Conservation (phyloP, 1,139 yeast species). For the Suhomyces guaymorum region DNA sequence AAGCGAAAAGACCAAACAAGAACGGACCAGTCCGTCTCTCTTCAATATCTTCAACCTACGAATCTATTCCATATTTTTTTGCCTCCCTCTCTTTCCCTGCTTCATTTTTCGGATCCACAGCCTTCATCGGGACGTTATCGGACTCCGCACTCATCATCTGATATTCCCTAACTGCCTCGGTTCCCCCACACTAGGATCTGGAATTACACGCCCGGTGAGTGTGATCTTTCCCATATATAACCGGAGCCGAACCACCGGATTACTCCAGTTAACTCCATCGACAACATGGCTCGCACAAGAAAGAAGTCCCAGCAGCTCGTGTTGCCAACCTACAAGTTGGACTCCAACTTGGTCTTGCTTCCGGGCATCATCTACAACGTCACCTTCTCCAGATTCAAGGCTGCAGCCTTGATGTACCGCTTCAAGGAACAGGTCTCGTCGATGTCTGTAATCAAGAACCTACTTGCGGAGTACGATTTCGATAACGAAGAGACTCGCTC, state of each 20-base stretch:
- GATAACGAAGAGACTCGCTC: slow-evolving; percentile 20
- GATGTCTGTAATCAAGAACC: slow-evolving; percentile 33
- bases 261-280: neutral
- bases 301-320: slow-evolving; percentile 22
- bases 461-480: slow-evolving; percentile 39
- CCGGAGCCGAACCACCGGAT: neutral
- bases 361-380: slow-evolving; percentile 66
- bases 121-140: neutral
- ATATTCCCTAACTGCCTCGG: slow-evolving; percentile 10
- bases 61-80: too few species aligned
- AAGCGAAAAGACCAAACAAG: too few species aligned
- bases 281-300: slow-evolving; percentile 10
- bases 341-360: slow-evolving; percentile 50
- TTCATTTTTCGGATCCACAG: too few species aligned
- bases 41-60: too few species aligned
- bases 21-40: too few species aligned
- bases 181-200: slow-evolving; percentile 8
- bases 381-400: slow-evolving; percentile 49
- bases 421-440: slow-evolving; percentile 32
- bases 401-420: slow-evolving; percentile 47
- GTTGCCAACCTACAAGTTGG: slow-evolving; percentile 45
- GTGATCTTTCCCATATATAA: neutral
- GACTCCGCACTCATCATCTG: slow-evolving; percentile 4
- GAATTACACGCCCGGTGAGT: slow-evolving; percentile 1
- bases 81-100: too few species aligned